A percentile compares a stretch with the other conserved stretches of the same genome.
Evolutionary conservation across 2,329 filamentous ascomycete species (phyloP).

Genomic region (Myriangium duriaei): DNA sequence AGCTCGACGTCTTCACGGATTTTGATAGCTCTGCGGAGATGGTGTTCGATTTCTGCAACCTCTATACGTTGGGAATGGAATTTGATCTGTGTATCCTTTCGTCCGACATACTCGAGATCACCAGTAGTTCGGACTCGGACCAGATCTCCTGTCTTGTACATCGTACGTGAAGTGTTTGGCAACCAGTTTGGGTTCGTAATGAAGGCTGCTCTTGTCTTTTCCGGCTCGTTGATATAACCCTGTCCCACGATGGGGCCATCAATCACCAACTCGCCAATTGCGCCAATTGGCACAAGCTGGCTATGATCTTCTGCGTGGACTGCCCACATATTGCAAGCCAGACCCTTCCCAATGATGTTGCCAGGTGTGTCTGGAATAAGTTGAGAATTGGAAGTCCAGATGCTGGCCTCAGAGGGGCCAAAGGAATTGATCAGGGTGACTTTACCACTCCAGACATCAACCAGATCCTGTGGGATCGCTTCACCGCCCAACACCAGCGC

Average conservation of each 20-base stretch:
- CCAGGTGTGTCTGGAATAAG: neutral
- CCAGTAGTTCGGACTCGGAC: constrained; percentile 60
- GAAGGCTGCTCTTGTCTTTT: constrained; percentile 21
- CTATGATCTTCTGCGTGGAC: constrained; percentile 16
- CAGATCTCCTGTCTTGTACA: constrained; percentile 28
- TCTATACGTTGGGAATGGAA: constrained; percentile 90
- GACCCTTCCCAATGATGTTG: neutral
- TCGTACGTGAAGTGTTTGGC: neutral
- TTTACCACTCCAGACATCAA: constrained; percentile 32
- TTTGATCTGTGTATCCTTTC: constrained; percentile 79
- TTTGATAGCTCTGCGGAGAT: constrained; percentile 23
- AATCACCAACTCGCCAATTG: constrained; percentile 35
- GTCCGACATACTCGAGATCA: constrained; percentile 54
- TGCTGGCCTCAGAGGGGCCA: constrained; percentile 13
- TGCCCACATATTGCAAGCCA: constrained; percentile 19
- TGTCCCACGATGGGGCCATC: constrained; percentile 32
- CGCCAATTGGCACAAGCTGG: constrained; percentile 28
- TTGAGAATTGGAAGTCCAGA: constrained; percentile 12
- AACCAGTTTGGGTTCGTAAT: constrained; percentile 18
- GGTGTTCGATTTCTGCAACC: constrained; percentile 70
- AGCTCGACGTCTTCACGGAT: too few relatives aligned
- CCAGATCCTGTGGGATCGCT: constrained; percentile 25
- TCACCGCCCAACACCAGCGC: constrained; percentile 34
- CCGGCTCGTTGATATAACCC: constrained; percentile 27
- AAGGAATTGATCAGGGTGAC: constrained; percentile 13